Base-by-base conservation (phyloP, 2,329 filamentous ascomycete genomes). In the Sclerotiophoma versabilis region DNA sequence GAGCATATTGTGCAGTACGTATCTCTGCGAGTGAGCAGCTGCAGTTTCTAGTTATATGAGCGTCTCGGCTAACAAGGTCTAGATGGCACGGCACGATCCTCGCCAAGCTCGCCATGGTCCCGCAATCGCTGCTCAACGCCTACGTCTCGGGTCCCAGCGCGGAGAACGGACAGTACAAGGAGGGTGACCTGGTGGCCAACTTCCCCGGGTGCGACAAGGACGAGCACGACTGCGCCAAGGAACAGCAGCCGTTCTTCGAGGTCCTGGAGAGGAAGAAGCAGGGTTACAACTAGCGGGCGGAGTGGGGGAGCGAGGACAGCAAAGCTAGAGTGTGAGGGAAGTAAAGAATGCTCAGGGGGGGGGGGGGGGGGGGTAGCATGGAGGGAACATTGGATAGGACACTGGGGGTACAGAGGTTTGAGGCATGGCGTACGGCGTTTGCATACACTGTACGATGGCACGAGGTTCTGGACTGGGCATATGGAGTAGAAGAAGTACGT, bases 51-150 rank as follows among this genome's bases (percentile, higher is more conserved):
- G n/a, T n/a, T n/a, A n/a, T n/a, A n/a, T n/a, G n/a, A n/a, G n/a
- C n/a, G 15, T 4, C 14, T 25, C 12, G 10, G 14, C 56, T 59
- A 86, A 62, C 25, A 46, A 12, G 25, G 0, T 91, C 27, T 20
- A 93, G 96, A 80, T 99, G 95, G 96, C 95, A 99, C 72, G 92
- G 93, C 23, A 99, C 95, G 0, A 89, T 99, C 37, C 84, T 99
- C 10, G 92, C 93, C 30, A 95, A 92, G 71, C 79, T 98, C 58
- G 93, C 90, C 1, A 81, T 99, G 19, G 82, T 99, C n/a, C 92
- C 93, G 2, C 95, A 99, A 76, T 85, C 88, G 45, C 81, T 83
- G 27, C 79, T 99, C 72, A 96, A 96, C 70, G 84, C 91, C 0
- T 98, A 97, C 75, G 87, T 62, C 8, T 54, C 58, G 5, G 71